Base-by-base conservation (phyloP, 75 land plant genomes). In the Sequoia sempervirens region DNA sequence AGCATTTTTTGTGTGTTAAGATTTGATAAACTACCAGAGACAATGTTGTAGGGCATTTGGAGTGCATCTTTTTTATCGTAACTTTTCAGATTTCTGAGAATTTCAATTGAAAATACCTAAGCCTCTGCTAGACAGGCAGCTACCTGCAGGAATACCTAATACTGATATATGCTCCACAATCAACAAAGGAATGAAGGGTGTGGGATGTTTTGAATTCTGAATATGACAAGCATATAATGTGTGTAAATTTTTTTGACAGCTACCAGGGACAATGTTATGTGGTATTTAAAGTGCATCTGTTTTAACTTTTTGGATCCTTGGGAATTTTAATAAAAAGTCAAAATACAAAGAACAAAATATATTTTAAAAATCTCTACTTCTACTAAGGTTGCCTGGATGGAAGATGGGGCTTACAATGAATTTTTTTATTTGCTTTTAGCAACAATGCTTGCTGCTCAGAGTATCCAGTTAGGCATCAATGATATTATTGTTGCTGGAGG, bases 161-260 rank as follows among this genome's bases (percentile, higher is more conserved):
- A 80, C 94, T 14, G 97, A 92, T 5, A 82, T 92, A 46, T 97
- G 98, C 89, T 95, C 96, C 13, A 94, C 96, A n/a, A 83, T 97
- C 72, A 94, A 97, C 87, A 97, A 97, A 92, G 99, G 99, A 75
- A 88, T 97, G 96, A 97, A 97, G 85, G 98, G 99, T 97, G 81
- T 20, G 66, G 18, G 9, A 41, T 34, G 26, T 41, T 75, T 40
- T 41, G 79, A 75, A 23, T 23, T 38, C 43, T 75, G 41, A 34
- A 34, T 40, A 41, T 8, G 6, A 41, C 23, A 40, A 20, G 79
- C n/a, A 40, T 13, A 40, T 75, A 20, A 45, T 20, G 46, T 13
- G 37, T 40, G 28, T 73, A 30, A 66, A 66, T 5, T n/a, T 26
- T 66, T 66, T 15, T 54, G 14, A 72, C 15, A 72, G 14, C 32